Base-by-base conservation (phyloP, 306 rosid species). In the Cucumis melo region DNA sequence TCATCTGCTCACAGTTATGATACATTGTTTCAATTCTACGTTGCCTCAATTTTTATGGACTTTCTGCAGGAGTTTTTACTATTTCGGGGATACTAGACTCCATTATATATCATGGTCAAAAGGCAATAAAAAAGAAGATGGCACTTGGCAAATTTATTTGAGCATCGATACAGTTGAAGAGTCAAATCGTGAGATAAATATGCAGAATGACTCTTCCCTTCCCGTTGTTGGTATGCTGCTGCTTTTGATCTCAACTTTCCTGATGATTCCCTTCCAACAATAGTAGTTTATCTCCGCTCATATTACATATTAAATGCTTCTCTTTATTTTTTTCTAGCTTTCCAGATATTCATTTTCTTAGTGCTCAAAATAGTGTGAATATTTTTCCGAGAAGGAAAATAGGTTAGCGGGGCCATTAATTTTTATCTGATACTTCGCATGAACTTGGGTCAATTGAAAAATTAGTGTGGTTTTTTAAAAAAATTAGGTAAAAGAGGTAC, bases 1-100 rank as follows among this genome's bases (percentile, higher is more conserved):
- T 46, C 51, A 46, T 46, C 53, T 46, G 53, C 53, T 46, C 16
- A 46, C 16, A 46, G 53, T 46, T 3, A 41, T 41, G 44, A 41
- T 41, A 46, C 53, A 12, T 46, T 13, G 16, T 46, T 5, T 10
- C 17, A 12, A 46, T 46, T 46, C 13, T 46, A 46, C 70, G 34
- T 63, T 19, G 21, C 36, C 46, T 11, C 21, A 63, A 1, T 6
- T 21, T 41, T 12, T 7, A 14, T 44, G 1, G 75, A 27, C 54
- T 29, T 73, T 65, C 63, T 68, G 34, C 89, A 94, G 98, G 99
- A 73, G 83, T 94, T 78, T 94, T 90, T 84, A 90, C 98, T 0
- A 95, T 94, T 75, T 94, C 99, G 21, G 99, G 98, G 72, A 94
- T 94, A 83, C 78, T 94, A 65, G 97, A 94, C 89, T 89, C 99